These are phyloP conservation scores for Gardenia jasminoides DNA, from an alignment of 257 asterid genomes.

Conservation along the genomic window DNA sequence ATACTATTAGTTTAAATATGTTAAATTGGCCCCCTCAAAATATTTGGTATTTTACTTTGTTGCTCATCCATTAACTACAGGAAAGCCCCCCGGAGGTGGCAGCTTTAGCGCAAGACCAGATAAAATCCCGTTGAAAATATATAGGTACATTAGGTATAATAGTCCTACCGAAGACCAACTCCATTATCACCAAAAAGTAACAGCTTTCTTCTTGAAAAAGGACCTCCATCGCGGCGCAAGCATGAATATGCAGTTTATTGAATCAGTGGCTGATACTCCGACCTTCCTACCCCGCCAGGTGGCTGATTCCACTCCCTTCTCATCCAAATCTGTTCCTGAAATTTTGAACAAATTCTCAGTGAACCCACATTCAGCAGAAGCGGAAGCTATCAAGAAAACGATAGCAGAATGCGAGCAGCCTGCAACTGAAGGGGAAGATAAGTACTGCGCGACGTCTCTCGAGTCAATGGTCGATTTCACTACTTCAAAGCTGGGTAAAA, in stretches of 20 bases:
- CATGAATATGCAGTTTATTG: slow-evolving; percentile 51
- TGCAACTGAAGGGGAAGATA: slow-evolving; percentile 53
- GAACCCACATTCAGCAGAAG: slow-evolving; percentile 45
- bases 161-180: slow-evolving; percentile 45
- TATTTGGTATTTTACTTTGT: too few relatives aligned
- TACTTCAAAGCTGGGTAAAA: slow-evolving; percentile 55
- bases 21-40: too few relatives aligned
- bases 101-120: slow-evolving; percentile 47
- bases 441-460: slow-evolving; percentile 68
- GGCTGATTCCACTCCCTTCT: slow-evolving; percentile 67
- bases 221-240: slow-evolving; percentile 52
- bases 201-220: slow-evolving; percentile 63
- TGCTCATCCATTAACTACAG: too few relatives aligned
- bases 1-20: too few relatives aligned
- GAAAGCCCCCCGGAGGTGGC: too few relatives aligned
- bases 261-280: slow-evolving; percentile 16
- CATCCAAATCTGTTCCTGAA: slow-evolving; percentile 48
- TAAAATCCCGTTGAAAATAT: too few relatives aligned
- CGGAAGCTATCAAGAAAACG: slow-evolving; percentile 50
- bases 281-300: slow-evolving; percentile 52
- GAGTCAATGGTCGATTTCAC: slow-evolving; percentile 83
- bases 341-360: slow-evolving; percentile 45
- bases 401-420: slow-evolving; percentile 60
- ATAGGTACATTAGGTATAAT: background rate
- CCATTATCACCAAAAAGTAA: slow-evolving; percentile 44